These are phyloP conservation scores for Hirsutella thompsonii DNA, from an alignment of 2,329 filamentous ascomycete species.

Conservation along the genomic window DNA sequence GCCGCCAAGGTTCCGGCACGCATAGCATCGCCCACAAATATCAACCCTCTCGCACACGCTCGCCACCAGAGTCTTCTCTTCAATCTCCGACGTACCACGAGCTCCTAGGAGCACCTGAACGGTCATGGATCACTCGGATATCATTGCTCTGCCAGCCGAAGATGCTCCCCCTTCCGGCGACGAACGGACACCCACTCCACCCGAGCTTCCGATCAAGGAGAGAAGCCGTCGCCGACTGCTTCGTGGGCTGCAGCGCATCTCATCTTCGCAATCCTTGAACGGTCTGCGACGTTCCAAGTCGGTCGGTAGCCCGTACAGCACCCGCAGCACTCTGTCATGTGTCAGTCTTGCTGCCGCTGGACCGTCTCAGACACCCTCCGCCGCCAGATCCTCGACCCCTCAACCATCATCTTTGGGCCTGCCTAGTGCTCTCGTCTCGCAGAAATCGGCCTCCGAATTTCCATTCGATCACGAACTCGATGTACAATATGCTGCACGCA, in stretches of 20 bases:
- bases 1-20: too few species aligned
- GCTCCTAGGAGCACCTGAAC: background rate
- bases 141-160: background rate
- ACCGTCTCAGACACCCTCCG: slow-evolving; percentile 14
- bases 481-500: slow-evolving; percentile 39
- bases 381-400: slow-evolving; percentile 17
- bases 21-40: too few species aligned
- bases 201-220: slow-evolving; percentile 32
- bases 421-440: slow-evolving; percentile 21
- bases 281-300: slow-evolving; percentile 52
- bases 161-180: slow-evolving; percentile 8
- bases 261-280: slow-evolving; percentile 63
- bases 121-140: background rate
- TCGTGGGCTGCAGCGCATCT: slow-evolving; percentile 65
- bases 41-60: too few species aligned
- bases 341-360: slow-evolving; percentile 34
- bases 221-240: slow-evolving; percentile 60
- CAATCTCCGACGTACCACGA: background rate
- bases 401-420: slow-evolving; percentile 27
- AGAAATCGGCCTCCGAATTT: slow-evolving; percentile 26
- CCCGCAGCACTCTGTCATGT: slow-evolving; percentile 37
- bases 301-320: slow-evolving; percentile 54
- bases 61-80: too few species aligned
- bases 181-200: slow-evolving; percentile 11
- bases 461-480: slow-evolving; percentile 27